Conservation (phyloP, 164 flowering plant genomes). For the Sedum album region DNA sequence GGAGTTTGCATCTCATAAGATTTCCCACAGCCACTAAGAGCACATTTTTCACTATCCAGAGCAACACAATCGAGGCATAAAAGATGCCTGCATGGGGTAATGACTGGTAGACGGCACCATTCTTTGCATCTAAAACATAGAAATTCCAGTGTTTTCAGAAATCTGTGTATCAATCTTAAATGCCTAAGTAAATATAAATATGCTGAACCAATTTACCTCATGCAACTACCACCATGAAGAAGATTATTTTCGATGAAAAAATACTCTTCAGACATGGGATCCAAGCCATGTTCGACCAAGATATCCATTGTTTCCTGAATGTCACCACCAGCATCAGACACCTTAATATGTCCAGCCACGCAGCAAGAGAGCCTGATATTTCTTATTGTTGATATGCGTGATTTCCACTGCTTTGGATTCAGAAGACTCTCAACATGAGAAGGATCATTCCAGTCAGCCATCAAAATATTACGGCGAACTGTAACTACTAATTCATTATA, state of each 20-base stretch:
- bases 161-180: conserved; percentile 10
- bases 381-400: conserved; percentile 59
- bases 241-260: conserved; percentile 50
- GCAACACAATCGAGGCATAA: conserved; percentile 90
- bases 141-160: background rate
- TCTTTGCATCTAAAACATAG: conserved; percentile 54
- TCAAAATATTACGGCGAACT: conserved; percentile 76
- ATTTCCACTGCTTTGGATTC: conserved; percentile 96
- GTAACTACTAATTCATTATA: conserved; percentile 94
- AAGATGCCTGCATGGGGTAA: conserved; percentile 95
- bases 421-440: conserved; percentile 92
- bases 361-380: conserved; percentile 93
- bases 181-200: conserved; percentile 10
- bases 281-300: conserved; percentile 62
- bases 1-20: conserved; percentile 91
- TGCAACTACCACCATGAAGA: conserved; percentile 64
- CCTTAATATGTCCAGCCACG: conserved; percentile 94
- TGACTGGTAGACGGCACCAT: conserved; percentile 92
- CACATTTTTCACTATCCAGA: conserved; percentile 71
- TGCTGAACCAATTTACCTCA: conserved; percentile 42
- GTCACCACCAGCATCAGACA: conserved; percentile 75
- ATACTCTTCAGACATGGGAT: conserved; percentile 63
- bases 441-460: conserved; percentile 99
- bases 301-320: conserved; percentile 97
- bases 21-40: conserved; percentile 72